Conservation (phyloP, 1,284 basidiomycete genomes). For the Puccinia polysora region DNA sequence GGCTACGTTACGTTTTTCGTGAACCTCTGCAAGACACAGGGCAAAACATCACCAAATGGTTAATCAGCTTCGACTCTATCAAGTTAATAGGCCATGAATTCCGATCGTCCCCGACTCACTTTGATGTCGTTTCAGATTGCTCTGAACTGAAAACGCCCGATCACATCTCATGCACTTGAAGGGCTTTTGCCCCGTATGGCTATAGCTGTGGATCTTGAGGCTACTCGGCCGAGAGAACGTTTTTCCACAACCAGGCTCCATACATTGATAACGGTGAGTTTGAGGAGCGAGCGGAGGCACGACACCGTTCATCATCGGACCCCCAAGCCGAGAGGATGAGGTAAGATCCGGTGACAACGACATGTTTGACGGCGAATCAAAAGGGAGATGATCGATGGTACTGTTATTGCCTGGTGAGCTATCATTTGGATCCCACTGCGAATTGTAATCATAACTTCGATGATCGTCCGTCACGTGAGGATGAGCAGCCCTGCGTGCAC, state of each 20-base stretch:
- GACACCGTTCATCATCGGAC: background rate
- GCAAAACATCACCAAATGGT: too few relatives aligned
- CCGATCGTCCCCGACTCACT: too few relatives aligned
- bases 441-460: background rate
- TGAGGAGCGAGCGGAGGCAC: background rate
- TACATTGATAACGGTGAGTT: constrained; percentile 29
- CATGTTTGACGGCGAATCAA: background rate
- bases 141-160: constrained; percentile 40
- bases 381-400: background rate
- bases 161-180: constrained; percentile 41
- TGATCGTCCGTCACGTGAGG: background rate
- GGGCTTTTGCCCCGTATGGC: constrained; percentile 40
- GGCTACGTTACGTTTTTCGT: constrained; percentile 12
- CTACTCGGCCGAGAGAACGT: constrained; percentile 33
- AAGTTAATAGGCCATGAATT: too few relatives aligned
- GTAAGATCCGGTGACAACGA: background rate
- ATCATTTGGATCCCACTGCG: too few relatives aligned
- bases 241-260: constrained; percentile 33
- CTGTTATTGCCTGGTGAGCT: background rate
- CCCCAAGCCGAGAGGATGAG: background rate
- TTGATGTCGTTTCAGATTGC: constrained; percentile 40
- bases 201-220: constrained; percentile 36
- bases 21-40: constrained; percentile 20
- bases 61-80: too few relatives aligned
- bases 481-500: background rate